Evolutionary conservation across 345 rosid genomes (phyloP), one percentile per base, ranked within the genome.

Genomic region (Dipteronia sinensis): DNA sequence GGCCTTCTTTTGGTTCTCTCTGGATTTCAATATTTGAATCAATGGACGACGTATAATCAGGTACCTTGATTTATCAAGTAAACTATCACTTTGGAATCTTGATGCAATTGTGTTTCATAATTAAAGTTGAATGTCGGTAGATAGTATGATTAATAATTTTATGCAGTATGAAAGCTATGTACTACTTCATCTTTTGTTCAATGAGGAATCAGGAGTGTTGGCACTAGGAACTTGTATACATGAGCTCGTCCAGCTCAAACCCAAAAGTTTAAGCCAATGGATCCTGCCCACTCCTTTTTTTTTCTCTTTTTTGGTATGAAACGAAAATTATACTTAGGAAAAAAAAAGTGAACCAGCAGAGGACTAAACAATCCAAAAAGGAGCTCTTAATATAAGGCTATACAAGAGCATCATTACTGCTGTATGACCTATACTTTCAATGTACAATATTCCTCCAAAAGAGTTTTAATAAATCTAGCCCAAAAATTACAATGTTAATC

Each of bases 1-100:
- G 99, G 99, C 76, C 90, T 94, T 78, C 86, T 96, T 72, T 76
- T 94, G 64, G 79, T 96, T 84, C 88, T 96, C 42, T 96, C 99
- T 11, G 98, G 84, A 73, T 94, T 94, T 86, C 98, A 92, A 61
- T 94, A 94, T 82, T 82, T 94, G 72, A 94, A 96, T 84, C 89
- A 89, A 72, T 82, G 82, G 88, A 90, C 97, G 71, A 91, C 93
- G 86, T 94, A 92, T 79, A 90, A 92, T 78, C 97, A 92, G 97
- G 99, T 95, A 89, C 46, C 17, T 10, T 27, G 17, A 44, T 53
- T 53, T 56, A 38, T 63, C 64, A 29, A 40, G 68, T 47, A 71
- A 19, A 11, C 71, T 61, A 63, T 51, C 23, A 15, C 65, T 49
- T 75, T 44, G 29, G 64, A 77, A 67, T 69, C 66, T 79, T 67